phyloP scores from a whole-genome alignment of 2,329 filamentous ascomycete species.

The Trichophyton mentagrophytes region DNA sequence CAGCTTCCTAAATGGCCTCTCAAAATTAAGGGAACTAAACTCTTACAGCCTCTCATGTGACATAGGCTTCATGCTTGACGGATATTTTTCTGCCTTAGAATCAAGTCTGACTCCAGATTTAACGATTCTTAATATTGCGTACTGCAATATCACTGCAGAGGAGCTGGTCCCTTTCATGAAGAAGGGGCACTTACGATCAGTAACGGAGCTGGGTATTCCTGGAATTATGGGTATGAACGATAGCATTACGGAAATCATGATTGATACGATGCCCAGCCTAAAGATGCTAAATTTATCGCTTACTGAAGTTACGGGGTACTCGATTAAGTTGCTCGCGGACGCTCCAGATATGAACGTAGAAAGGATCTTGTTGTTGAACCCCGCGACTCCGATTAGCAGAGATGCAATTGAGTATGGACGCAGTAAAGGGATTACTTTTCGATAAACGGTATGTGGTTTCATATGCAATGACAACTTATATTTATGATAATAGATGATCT shows the following conservation, averaged over 20 bases:
- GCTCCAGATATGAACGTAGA: conserved; percentile 12
- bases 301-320: conserved; percentile 24
- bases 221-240: conserved; percentile 20
- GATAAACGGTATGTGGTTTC: not conserved
- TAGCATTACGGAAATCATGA: conserved; percentile 12
- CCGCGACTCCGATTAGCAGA: conserved; percentile 4
- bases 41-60: not conserved
- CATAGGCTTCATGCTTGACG: not conserved
- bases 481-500: not conserved
- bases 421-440: conserved; percentile 8
- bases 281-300: conserved; percentile 24
- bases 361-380: conserved; percentile 4
- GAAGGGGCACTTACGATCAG: conserved; percentile 9
- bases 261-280: conserved; percentile 18
- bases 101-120: not conserved
- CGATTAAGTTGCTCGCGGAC: conserved; percentile 23
- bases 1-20: not conserved
- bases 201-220: conserved; percentile 23
- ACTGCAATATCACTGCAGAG: not conserved
- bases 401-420: conserved; percentile 13
- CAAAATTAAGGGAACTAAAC: not conserved
- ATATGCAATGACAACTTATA: no score
- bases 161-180: conserved; percentile 13
- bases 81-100: not conserved
- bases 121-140: not conserved